These are phyloP conservation scores for Fusarium dlaminii DNA, from an alignment of 2,329 filamentous ascomycete species.

Conservation along the genomic window DNA sequence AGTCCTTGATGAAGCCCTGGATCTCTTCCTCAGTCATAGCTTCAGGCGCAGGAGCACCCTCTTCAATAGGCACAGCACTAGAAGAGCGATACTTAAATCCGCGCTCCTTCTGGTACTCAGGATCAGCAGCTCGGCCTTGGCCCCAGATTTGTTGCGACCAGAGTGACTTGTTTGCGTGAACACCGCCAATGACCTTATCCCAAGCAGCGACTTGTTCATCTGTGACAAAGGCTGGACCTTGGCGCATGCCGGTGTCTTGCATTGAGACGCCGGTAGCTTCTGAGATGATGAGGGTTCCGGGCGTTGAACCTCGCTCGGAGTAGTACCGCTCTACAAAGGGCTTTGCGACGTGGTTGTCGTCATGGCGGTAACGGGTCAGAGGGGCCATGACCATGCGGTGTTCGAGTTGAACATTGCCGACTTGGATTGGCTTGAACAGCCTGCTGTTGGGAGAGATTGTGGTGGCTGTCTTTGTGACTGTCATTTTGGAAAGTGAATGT, in stretches of 20 bases:
- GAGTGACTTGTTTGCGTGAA: constrained; percentile 44
- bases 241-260: constrained; percentile 20
- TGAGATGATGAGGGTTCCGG: constrained; percentile 53
- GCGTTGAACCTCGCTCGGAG: constrained; percentile 49
- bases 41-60: neutral
- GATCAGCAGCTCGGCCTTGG: constrained; percentile 33
- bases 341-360: constrained; percentile 49
- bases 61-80: constrained; percentile 21
- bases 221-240: constrained; percentile 23
- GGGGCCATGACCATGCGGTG: constrained; percentile 41
- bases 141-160: constrained; percentile 44
- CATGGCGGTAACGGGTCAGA: constrained; percentile 60
- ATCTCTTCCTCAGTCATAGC: constrained; percentile 21
- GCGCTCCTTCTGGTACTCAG: constrained; percentile 32
- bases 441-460: constrained; percentile 21
- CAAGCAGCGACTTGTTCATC: constrained; percentile 42
- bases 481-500: constrained; percentile 7
- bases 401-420: constrained; percentile 31
- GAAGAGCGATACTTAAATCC: constrained; percentile 44
- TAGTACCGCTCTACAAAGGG: constrained; percentile 44
- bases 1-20: constrained; percentile 6
- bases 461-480: neutral
- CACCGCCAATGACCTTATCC: constrained; percentile 41
- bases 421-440: constrained; percentile 38
- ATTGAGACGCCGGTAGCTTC: constrained; percentile 44